phyloP scores from a whole-genome alignment of 768 basidiomycete species.

The Psilocybe tampanensis region DNA sequence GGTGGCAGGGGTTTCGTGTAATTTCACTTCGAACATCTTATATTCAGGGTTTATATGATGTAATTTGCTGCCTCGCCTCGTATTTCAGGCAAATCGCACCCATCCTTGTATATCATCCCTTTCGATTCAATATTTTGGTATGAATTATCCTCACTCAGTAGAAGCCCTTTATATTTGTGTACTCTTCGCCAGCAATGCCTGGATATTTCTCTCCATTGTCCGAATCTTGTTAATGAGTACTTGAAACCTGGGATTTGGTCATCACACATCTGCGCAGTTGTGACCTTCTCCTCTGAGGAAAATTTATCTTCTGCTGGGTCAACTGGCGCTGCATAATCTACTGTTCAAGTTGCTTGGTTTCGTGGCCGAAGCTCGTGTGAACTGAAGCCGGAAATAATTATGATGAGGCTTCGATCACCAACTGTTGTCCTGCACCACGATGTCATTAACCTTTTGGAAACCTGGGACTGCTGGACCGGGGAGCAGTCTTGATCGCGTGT shows the following conservation, averaged over 20 bases:
- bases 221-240: neutral
- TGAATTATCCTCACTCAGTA: neutral
- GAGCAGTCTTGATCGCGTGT: constrained; percentile 82
- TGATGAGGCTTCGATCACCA: neutral
- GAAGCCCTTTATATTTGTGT: neutral
- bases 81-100: neutral
- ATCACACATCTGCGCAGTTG: neutral
- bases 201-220: neutral
- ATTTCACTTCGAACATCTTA: constrained; percentile 13
- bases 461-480: constrained; percentile 86
- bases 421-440: constrained; percentile 17
- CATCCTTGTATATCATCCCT: neutral
- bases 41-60: constrained; percentile 19
- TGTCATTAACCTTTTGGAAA: constrained; percentile 84
- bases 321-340: too few species aligned
- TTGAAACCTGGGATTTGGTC: neutral
- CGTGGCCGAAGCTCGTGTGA: neutral
- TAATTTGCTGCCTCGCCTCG: constrained; percentile 11
- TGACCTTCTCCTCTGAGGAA: too few species aligned
- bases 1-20: constrained; percentile 87
- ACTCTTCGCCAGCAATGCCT: neutral
- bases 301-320: too few species aligned
- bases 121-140: neutral
- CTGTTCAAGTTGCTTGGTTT: too few species aligned
- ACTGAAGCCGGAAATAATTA: neutral